Base-by-base conservation (phyloP, 139 green algal species). In the Picochlorum sp. region DNA sequence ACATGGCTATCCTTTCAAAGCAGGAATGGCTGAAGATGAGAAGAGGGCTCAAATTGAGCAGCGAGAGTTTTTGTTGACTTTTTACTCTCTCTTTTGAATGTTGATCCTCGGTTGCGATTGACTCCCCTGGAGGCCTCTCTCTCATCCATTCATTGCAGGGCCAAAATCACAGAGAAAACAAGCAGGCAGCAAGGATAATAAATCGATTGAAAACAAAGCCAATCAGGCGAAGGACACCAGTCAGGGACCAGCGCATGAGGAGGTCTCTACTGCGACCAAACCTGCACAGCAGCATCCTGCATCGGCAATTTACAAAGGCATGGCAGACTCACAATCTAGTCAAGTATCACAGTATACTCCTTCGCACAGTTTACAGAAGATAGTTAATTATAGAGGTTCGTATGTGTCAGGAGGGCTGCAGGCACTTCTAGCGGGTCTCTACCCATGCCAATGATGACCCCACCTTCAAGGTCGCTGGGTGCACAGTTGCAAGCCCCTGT, bases 131-230 rank as follows among this genome's bases (percentile, higher is more conserved):
- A 97, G 75, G 91, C 91, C 91, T 4, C 59, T 80, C 14, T 64
- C 71, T 57, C 91, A 97, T 75, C 90, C 90, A 41, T 96, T 96
- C 76, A 79, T 97, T 58, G 92, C 84, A 3, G 83, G 77, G 4
- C 78, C 79, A 61, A 58, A 73, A n/a, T 92, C 91, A 66, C 73
- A 50, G 3, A 84, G 82, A 9, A 83, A 86, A 14, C 2, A 9
- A 41, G 34, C 34, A 41, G 34, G 8, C 8, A 41, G 34, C 34
- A 41, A 41, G 8, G 34, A 41, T 41, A 41, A 41, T 41, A 41
- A 41, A 41, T 41, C 8, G 8, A 13, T 11, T 11, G 34, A 41
- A 41, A 41, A 41, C 34, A 41, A 41, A 41, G 34, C 34, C 34
- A 41, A 9, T 9, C 5, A 13, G 34, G 2, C 1, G 34, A 41